Evolutionary conservation across 2,329 filamentous ascomycete species (phyloP).

Genomic region (Trichoderma koningiopsis): DNA sequence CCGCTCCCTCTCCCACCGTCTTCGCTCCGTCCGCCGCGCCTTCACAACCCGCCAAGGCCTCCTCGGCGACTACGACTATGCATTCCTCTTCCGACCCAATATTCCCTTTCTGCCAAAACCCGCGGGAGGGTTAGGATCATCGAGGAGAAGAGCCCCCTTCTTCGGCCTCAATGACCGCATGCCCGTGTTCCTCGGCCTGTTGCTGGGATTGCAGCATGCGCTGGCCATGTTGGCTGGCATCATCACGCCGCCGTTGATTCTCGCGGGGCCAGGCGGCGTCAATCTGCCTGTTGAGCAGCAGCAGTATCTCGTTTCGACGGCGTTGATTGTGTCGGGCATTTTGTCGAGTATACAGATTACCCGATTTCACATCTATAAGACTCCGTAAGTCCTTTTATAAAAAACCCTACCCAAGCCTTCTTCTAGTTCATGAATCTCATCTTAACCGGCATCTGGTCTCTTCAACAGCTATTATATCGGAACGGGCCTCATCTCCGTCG

Average conservation of each 20-base stretch:
- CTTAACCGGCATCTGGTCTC: background rate
- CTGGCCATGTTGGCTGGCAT: slow-evolving; percentile 75
- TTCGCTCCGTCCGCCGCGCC: slow-evolving; percentile 38
- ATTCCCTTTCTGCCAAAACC: slow-evolving; percentile 74
- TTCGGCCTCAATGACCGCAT: slow-evolving; percentile 81
- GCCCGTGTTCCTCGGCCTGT: slow-evolving; percentile 71
- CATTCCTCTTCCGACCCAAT: slow-evolving; percentile 78
- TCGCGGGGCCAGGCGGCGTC: slow-evolving; percentile 62
- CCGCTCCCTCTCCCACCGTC: slow-evolving; percentile 33
- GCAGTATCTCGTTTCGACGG: slow-evolving; percentile 78
- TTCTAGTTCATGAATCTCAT: background rate
- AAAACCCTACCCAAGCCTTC: background rate
- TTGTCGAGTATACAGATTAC: slow-evolving; percentile 78
- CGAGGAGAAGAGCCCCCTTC: slow-evolving; percentile 63
- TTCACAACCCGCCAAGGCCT: slow-evolving; percentile 69
- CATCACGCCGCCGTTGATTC: slow-evolving; percentile 77
- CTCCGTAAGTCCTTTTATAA: slow-evolving; percentile 47
- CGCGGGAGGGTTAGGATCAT: background rate
- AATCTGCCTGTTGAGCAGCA: slow-evolving; percentile 63
- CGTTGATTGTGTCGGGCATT: slow-evolving; percentile 76
- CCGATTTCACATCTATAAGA: slow-evolving; percentile 70
- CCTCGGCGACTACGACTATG: slow-evolving; percentile 87
- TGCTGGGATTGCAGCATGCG: slow-evolving; percentile 79
- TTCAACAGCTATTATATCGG: slow-evolving; percentile 74
- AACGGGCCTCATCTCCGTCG: slow-evolving; percentile 78